Evolutionary conservation across 2,329 filamentous ascomycete genomes (phyloP).

Genomic region (Fusarium hostae): DNA sequence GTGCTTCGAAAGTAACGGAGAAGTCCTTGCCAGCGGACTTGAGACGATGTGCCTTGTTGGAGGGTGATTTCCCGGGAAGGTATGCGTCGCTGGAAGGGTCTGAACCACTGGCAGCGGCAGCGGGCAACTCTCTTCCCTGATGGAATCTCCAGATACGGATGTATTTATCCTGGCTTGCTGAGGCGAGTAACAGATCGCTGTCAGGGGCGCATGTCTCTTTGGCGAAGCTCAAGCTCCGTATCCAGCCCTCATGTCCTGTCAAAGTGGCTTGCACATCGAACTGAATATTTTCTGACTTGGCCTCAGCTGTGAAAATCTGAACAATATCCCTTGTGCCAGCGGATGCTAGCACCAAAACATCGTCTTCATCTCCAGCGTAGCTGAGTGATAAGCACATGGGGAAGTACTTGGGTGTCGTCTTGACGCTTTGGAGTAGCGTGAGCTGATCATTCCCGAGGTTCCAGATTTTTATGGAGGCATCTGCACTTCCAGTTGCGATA

Average conservation of each 20-base stretch:
- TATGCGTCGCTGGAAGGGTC: constrained; percentile 69
- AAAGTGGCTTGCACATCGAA: constrained; percentile 83
- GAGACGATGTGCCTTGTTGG: constrained; percentile 89
- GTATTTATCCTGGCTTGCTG: constrained; percentile 97
- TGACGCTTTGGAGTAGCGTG: constrained; percentile 75
- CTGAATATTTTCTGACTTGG: constrained; percentile 51
- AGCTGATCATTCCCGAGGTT: constrained; percentile 62
- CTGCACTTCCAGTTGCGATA: constrained; percentile 84
- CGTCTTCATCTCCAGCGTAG: constrained; percentile 62
- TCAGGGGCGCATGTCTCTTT: constrained; percentile 64
- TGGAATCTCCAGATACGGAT: constrained; percentile 92
- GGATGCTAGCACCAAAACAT: constrained; percentile 77
- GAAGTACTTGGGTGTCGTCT: constrained; percentile 81
- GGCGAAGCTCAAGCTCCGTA: constrained; percentile 84
- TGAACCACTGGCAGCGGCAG: constrained; percentile 62
- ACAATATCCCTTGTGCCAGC: constrained; percentile 86
- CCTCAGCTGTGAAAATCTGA: constrained; percentile 77
- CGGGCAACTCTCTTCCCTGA: constrained; percentile 72
- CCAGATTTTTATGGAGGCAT: constrained; percentile 80
- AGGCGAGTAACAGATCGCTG: constrained; percentile 84
- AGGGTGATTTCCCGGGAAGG: constrained; percentile 76
- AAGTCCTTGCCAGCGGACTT: constrained; percentile 70
- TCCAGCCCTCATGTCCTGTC: constrained; percentile 93
- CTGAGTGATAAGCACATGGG: constrained; percentile 80
- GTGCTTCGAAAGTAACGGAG: constrained; percentile 90